Conservation (phyloP, 495 filamentous ascomycete species). For the Usnea hakonensis region DNA sequence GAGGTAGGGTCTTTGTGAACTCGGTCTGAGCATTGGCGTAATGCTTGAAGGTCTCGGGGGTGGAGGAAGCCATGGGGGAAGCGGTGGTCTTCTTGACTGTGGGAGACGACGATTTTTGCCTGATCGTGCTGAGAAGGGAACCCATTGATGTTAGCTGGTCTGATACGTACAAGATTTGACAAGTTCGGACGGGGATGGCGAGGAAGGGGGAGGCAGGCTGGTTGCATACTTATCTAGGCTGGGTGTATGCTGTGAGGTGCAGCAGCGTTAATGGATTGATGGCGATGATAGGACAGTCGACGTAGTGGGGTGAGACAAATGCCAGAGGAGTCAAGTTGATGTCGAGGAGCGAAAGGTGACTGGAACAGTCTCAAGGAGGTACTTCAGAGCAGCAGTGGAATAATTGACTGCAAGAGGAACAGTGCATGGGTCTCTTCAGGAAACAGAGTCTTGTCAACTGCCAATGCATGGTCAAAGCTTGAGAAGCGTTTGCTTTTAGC, state of each 20-base stretch:
- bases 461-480: background rate
- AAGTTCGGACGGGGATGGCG: background rate
- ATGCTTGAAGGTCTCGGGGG: conserved; percentile 38
- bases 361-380: background rate
- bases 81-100: conserved; percentile 4
- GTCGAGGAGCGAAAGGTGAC: background rate
- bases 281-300: background rate
- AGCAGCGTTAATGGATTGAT: background rate
- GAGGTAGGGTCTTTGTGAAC: conserved; percentile 52
- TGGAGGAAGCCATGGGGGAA: conserved; percentile 16
- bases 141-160: conserved; percentile 6
- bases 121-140: conserved; percentile 11
- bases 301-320: background rate
- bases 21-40: conserved; percentile 53
- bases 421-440: background rate
- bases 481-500: background rate
- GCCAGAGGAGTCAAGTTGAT: background rate
- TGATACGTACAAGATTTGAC: background rate
- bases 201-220: background rate
- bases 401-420: conserved; percentile 9
- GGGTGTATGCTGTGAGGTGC: background rate
- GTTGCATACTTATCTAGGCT: background rate
- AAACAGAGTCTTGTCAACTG: too few species aligned
- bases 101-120: conserved; percentile 7
- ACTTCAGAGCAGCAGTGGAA: background rate